Conservation (phyloP, 2,329 filamentous ascomycete species). For the Aspergillus caelatus region DNA sequence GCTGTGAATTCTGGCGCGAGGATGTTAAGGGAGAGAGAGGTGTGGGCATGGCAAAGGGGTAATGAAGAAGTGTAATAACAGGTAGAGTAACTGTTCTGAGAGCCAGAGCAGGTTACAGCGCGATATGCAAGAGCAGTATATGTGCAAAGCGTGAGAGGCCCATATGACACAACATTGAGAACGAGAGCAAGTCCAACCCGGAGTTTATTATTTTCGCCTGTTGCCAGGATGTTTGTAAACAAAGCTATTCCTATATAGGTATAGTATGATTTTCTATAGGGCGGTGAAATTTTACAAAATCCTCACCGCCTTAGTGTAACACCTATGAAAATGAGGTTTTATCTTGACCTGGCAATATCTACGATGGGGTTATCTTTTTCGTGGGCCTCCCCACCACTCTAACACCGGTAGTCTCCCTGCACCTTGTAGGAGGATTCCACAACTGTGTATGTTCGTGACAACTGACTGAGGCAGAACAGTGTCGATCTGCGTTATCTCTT, state of each 20-base stretch:
- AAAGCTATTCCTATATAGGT: conserved; percentile 30
- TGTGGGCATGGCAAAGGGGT: conserved; percentile 37
- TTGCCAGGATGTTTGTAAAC: conserved; percentile 35
- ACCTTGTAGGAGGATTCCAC: neutral
- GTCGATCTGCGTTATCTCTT: conserved; percentile 32
- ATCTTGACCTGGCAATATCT: neutral
- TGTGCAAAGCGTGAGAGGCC: neutral
- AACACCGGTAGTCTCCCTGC: neutral
- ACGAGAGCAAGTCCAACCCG: conserved; percentile 10
- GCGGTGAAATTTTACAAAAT: conserved; percentile 18
- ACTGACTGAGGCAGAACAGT: conserved; percentile 10
- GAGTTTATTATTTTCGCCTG: conserved; percentile 27
- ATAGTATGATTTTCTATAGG: conserved; percentile 4
- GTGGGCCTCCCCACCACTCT: neutral
- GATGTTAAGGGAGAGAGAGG: conserved; percentile 46
- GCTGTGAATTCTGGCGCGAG: conserved; percentile 45
- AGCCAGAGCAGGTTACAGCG: neutral
- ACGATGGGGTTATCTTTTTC: neutral
- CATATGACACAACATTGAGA: neutral
- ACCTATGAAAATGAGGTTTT: neutral
- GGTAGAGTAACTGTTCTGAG: neutral
- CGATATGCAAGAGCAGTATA: neutral
- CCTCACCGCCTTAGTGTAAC: conserved; percentile 16
- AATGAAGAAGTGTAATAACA: conserved; percentile 1
- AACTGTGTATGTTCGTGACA: neutral